Percentiles rank a stretch among this genome's conserved stretches.
Evolutionary conservation across 768 basidiomycete species (phyloP).

Genomic region (Lepiota subincarnata): DNA sequence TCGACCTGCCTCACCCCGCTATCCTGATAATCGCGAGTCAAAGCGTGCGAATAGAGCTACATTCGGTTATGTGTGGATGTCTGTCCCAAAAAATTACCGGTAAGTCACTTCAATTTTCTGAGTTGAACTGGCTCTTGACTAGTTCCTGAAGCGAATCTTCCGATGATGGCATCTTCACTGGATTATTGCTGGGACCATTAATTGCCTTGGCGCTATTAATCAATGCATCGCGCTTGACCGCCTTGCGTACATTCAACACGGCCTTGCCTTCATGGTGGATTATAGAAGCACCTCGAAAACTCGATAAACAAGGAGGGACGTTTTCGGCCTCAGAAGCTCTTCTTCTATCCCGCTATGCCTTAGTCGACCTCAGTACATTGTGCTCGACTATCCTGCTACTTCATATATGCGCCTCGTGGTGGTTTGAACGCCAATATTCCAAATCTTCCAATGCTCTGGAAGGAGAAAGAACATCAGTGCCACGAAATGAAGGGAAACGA

Average conservation of each 20-base stretch:
- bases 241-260: slow-evolving; percentile 22
- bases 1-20: slow-evolving; percentile 38
- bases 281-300: slow-evolving; percentile 66
- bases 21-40: slow-evolving; percentile 41
- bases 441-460: slow-evolving; percentile 41
- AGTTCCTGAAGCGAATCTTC: slow-evolving; percentile 53
- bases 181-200: slow-evolving; percentile 78
- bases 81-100: slow-evolving; percentile 86
- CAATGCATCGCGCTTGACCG: slow-evolving; percentile 37
- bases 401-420: slow-evolving; percentile 77
- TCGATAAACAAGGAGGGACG: slow-evolving; percentile 38
- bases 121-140: slow-evolving; percentile 7
- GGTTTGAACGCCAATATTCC: slow-evolving; percentile 56
- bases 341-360: slow-evolving; percentile 64
- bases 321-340: slow-evolving; percentile 51
- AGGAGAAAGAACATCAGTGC: slow-evolving; percentile 72
- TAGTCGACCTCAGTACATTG: slow-evolving; percentile 76
- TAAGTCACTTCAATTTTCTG: slow-evolving; percentile 24
- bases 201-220: slow-evolving; percentile 68
- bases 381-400: slow-evolving; percentile 76
- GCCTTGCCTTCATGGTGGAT: slow-evolving; percentile 64
- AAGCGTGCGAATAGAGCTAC: slow-evolving; percentile 36
- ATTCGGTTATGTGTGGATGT: slow-evolving; percentile 84
- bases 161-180: slow-evolving; percentile 86
- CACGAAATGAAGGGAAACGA: slow-evolving; percentile 64